A percentile compares a stretch with the other conserved stretches of the same genome.
Evolutionary conservation across 2,329 filamentous ascomycete species (phyloP).

Genomic region (Myriosclerotinia curreyana): DNA sequence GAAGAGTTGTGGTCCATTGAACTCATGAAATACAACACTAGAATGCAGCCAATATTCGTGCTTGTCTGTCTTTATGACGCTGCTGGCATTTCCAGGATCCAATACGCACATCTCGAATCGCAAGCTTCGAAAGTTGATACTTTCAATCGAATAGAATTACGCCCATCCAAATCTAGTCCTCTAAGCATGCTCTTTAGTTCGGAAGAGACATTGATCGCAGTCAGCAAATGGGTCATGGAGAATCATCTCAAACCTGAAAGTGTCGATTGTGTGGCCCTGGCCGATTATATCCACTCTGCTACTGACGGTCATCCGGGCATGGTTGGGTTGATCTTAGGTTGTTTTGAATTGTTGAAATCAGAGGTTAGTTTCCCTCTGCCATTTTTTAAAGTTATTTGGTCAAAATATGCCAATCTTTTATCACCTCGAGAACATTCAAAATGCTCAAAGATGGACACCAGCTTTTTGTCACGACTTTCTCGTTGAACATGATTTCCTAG

Average conservation of each 20-base stretch:
- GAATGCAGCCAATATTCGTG: neutral
- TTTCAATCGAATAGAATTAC: neutral
- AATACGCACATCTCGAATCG: neutral
- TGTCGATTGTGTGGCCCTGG: neutral
- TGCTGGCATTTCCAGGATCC: neutral
- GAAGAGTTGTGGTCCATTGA: neutral
- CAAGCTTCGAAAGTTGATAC: neutral
- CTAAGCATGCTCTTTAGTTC: neutral
- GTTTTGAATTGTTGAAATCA: neutral
- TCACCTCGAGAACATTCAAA: neutral
- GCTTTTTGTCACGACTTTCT: neutral
- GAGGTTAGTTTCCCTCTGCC: neutral
- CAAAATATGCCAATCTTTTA: neutral
- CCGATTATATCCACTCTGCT: conserved; percentile 6
- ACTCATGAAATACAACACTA: neutral
- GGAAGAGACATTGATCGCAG: neutral
- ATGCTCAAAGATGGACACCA: neutral
- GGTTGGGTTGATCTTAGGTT: neutral
- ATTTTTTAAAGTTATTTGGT: neutral
- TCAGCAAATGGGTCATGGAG: neutral
- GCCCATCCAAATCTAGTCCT: neutral
- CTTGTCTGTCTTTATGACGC: neutral
- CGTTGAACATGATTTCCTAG: neutral
- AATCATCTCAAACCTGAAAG: neutral
- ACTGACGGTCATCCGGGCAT: conserved; percentile 7